These are phyloP conservation scores for Choricystis sp. DNA, from an alignment of 139 green algal species.

Conservation along the genomic window DNA sequence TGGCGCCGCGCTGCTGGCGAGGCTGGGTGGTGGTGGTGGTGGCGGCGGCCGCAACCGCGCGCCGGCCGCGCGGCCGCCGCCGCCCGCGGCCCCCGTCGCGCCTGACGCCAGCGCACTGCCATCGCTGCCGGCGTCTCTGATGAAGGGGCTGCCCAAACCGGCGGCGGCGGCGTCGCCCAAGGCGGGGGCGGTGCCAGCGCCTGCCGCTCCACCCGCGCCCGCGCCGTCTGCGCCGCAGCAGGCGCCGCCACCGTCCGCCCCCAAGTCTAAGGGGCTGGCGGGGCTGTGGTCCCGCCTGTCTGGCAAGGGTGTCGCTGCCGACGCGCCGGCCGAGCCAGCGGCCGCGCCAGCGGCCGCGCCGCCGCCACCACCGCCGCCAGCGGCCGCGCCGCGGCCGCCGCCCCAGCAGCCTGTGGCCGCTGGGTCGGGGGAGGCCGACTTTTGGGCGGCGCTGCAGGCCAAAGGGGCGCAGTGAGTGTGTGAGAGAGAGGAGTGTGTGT, in stretches of 20 bases:
- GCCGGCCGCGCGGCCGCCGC: neutral
- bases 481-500: too few species aligned
- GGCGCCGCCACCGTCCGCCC: neutral
- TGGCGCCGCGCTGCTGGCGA: neutral
- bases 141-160: neutral
- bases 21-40: neutral
- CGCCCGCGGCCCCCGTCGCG: neutral
- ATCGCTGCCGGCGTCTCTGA: neutral
- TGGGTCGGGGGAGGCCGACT: constrained; percentile 3
- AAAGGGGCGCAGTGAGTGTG: too few species aligned
- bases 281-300: neutral
- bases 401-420: constrained; percentile 1
- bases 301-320: neutral
- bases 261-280: too few species aligned
- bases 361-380: neutral
- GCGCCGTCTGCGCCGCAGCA: neutral
- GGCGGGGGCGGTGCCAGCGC: neutral
- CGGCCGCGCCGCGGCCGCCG: neutral
- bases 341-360: neutral
- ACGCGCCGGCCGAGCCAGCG: neutral
- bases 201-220: neutral
- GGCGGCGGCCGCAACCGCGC: neutral
- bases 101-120: neutral
- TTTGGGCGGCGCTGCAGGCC: constrained; percentile 9
- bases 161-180: neutral